These are phyloP conservation scores for Prunus kanzakura DNA, from an alignment of 306 rosid genomes.

Conservation along the genomic window DNA sequence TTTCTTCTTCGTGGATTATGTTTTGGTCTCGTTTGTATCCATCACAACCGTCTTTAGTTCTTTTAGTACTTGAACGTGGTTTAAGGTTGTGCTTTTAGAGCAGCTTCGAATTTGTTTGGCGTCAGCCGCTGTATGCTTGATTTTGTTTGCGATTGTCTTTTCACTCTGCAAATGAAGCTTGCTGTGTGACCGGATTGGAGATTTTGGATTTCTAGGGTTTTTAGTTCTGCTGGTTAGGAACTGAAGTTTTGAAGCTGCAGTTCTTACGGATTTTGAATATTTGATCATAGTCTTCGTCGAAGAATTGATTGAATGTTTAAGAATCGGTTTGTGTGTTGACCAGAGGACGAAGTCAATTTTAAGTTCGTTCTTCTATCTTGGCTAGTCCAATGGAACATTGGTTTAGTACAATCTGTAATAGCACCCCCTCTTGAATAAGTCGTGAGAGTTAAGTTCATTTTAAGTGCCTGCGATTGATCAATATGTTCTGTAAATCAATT, in stretches of 20 bases:
- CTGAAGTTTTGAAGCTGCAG: not conserved
- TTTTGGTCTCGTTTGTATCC: not conserved
- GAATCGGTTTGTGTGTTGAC: not conserved
- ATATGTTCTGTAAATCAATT: not conserved
- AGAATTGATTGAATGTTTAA: not conserved
- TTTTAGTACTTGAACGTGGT: not conserved
- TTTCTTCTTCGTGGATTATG: not conserved
- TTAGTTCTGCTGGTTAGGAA: not conserved
- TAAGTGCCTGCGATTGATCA: not conserved
- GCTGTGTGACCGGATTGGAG: not conserved
- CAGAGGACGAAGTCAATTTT: not conserved
- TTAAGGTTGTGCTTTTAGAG: not conserved
- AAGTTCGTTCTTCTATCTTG: not conserved
- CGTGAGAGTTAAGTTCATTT: not conserved
- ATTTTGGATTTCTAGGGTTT: conserved; percentile 29
- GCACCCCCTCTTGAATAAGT: not conserved
- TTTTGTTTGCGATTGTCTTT: not conserved
- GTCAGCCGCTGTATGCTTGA: not conserved
- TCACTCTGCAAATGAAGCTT: conserved; percentile 13
- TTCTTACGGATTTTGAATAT: not conserved
- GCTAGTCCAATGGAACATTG: not conserved
- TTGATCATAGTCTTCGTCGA: not conserved
- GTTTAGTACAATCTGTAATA: not conserved
- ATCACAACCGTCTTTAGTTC: not conserved
- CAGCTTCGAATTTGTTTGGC: conserved; percentile 13